Conservation (phyloP, 2,329 filamentous ascomycete species). For the Epicoccum sorghinum region DNA sequence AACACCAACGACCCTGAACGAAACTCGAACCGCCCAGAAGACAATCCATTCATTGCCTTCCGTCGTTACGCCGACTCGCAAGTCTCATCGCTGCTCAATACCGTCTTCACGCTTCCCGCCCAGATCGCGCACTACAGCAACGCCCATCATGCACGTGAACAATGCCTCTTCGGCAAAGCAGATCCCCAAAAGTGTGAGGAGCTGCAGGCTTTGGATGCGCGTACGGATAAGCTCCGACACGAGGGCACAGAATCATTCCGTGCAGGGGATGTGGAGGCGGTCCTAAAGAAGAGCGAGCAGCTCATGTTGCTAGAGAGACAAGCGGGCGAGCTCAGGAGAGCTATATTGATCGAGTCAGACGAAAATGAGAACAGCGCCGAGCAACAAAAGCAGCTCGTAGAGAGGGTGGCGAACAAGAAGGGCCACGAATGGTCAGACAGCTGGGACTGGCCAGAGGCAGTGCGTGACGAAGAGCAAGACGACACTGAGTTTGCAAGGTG, state of each 20-base stretch:
- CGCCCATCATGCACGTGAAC: conserved; percentile 36
- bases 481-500: conserved; percentile 11
- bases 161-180: conserved; percentile 42
- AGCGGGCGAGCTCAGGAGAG: conserved; percentile 33
- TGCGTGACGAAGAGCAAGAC: conserved; percentile 24
- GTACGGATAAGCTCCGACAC: conserved; percentile 27
- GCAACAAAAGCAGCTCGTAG: conserved; percentile 29
- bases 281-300: conserved; percentile 42
- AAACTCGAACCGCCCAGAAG: conserved; percentile 26
- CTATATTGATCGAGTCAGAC: conserved; percentile 26
- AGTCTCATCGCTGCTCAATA: conserved; percentile 60
- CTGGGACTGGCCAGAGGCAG: conserved; percentile 45
- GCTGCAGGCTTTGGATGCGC: conserved; percentile 30
- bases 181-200: conserved; percentile 35
- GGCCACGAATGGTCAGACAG: conserved; percentile 43
- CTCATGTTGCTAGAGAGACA: conserved; percentile 32
- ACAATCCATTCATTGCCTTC: conserved; percentile 65
- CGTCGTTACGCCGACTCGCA: conserved; percentile 66
- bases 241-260: conserved; percentile 36
- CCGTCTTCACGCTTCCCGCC: conserved; percentile 53
- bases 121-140: conserved; percentile 41
- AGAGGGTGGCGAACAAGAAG: conserved; percentile 38
- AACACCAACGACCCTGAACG: conserved; percentile 27
- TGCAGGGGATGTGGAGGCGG: conserved; percentile 34
- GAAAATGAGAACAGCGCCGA: not conserved